A percentile compares a stretch with the other conserved stretches of the same genome.
Conservation (phyloP, 352 stramenopile genomes). For the Lagenidium giganteum region DNA sequence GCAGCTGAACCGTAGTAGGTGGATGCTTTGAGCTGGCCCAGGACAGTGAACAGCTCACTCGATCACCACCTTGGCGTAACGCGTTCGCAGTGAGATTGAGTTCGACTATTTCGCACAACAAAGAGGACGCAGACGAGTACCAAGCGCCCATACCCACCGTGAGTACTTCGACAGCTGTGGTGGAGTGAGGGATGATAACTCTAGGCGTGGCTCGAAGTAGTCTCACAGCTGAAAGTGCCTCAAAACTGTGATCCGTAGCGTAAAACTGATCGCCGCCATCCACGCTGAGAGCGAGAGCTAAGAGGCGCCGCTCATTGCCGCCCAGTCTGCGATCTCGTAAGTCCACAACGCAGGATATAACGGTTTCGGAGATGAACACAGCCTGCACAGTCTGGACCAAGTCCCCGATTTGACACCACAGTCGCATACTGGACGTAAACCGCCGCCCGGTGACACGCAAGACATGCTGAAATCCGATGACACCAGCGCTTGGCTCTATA, state of each 20-base stretch:
- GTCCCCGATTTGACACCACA: constrained; percentile 7
- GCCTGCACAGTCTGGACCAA: constrained; percentile 1
- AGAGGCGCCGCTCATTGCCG: not conserved
- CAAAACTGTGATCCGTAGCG: constrained; percentile 6
- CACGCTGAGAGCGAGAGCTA: constrained; percentile 10
- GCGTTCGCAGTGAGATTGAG: too few species aligned
- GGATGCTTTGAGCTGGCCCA: too few species aligned
- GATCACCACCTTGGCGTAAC: too few species aligned
- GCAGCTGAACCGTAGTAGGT: constrained; percentile 7
- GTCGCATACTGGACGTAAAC: constrained; percentile 1
- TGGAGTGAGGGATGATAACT: constrained; percentile 12
- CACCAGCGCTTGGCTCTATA: constrained; percentile 2
- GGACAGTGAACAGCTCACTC: too few species aligned
- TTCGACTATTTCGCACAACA: too few species aligned
- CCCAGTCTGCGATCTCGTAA: not conserved
- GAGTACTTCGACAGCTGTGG: too few species aligned
- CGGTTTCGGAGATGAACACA: not conserved
- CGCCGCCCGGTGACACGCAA: constrained; percentile 8
- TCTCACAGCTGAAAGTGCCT: constrained; percentile 1
- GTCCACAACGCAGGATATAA: constrained; percentile 1
- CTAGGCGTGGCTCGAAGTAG: constrained; percentile 2
- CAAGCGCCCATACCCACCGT: too few species aligned
- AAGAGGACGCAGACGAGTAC: constrained; percentile 1
- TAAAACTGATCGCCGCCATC: constrained; percentile 13
- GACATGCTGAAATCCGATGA: constrained; percentile 1